Base-by-base conservation (phyloP, 768 basidiomycete species). In the Tylopilus subfusipes region DNA sequence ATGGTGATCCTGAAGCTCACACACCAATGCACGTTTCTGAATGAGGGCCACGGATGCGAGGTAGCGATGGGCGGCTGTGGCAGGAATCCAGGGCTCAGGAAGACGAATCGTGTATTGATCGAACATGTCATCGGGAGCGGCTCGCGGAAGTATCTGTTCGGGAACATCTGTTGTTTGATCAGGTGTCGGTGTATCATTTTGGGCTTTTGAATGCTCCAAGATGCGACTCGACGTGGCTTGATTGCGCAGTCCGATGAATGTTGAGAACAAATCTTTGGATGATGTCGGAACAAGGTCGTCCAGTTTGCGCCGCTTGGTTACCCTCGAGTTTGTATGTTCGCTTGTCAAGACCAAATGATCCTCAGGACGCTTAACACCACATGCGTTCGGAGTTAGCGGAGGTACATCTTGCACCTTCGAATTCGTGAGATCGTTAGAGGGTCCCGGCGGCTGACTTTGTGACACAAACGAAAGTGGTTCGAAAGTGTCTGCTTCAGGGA, bases 21-120 rank as follows among this genome's bases (percentile, higher is more conserved):
- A 78, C 38, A 85, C 76, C 3, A 92, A 72, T 19, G 74, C 76
- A 48, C 81, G 84, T 58, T 84, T 85, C 66, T 90, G 90, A 8
- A 91, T 74, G 19, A 90, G 58, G 27, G 82, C 75, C 56, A 90
- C 65, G 27, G 87, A 90, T 16, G 81, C 82, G 70, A 92, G 74
- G 63, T 91, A 92, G 25, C 76, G 78, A 65, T 90, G 88, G 18
- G 63, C 42, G 19, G 63, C 65, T 13, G 55, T 48, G n/a, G 78
- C 75, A 31, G 59, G 54, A 13, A 49, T 46, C 67, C 70, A 63
- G 14, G 59, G 47, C 6, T 68, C 56, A 8, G 79, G 77, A 39
- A 80, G 65, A 36, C 64, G 64, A 27, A 85, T 64, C 16, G 84
- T 84, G 54, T 75, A 73, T 34, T 62, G 55, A 58, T 75, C 68